These are phyloP conservation scores for Phaeosphaeriaceae sp. DNA, from an alignment of 2,329 filamentous ascomycete species.

Conservation along the genomic window DNA sequence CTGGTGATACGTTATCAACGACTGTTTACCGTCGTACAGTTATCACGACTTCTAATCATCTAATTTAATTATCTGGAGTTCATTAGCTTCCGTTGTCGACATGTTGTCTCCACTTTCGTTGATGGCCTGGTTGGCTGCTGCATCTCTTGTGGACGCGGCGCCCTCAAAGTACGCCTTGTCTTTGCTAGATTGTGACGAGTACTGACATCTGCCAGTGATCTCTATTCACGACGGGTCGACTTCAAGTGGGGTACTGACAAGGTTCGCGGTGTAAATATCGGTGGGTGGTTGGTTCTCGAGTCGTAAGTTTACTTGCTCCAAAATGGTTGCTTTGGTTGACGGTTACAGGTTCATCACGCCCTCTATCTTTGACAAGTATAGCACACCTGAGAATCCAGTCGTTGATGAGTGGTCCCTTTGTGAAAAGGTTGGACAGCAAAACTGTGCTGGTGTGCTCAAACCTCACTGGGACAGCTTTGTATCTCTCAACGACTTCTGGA, in stretches of 20 bases:
- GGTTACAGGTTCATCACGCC: conserved; percentile 59
- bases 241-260: conserved; percentile 54
- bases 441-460: conserved; percentile 52
- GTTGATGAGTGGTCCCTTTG: conserved; percentile 60
- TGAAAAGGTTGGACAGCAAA: conserved; percentile 55
- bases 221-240: conserved; percentile 21
- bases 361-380: conserved; percentile 56
- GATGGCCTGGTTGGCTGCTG: conserved; percentile 15
- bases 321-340: conserved; percentile 6
- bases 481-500: conserved; percentile 58
- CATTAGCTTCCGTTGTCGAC: not conserved
- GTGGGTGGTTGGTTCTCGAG: conserved; percentile 45
- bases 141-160: conserved; percentile 17
- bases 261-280: conserved; percentile 45
- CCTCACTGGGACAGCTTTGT: conserved; percentile 61
- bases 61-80: not conserved
- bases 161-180: conserved; percentile 23
- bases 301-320: conserved; percentile 18
- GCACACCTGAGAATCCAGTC: conserved; percentile 39
- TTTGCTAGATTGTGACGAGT: not conserved
- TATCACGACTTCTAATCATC: not conserved
- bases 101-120: conserved; percentile 18
- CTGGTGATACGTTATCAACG: not conserved
- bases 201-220: conserved; percentile 8
- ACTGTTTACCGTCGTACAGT: not conserved